Conservation (phyloP, 495 filamentous ascomycete species). For the Diplogelasinospora grovesii region DNA sequence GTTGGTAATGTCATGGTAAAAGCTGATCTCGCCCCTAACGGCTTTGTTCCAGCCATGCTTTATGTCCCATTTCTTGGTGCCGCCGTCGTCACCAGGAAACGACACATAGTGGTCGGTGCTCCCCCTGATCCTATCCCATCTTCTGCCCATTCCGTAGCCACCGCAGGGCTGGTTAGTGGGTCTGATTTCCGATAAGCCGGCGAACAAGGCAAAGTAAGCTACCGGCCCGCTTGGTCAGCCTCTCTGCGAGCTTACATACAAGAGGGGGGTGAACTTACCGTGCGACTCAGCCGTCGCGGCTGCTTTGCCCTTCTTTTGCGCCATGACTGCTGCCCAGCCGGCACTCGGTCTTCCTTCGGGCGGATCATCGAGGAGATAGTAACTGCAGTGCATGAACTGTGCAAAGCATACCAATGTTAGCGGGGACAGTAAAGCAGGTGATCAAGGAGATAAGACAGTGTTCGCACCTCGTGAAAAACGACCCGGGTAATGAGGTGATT, state of each 20-base stretch:
- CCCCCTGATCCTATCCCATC: constrained; percentile 1
- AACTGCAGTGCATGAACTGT: constrained; percentile 5
- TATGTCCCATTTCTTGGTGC: too few species aligned
- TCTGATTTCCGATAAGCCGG: constrained; percentile 2
- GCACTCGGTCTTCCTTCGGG: neutral
- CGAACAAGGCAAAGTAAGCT: constrained; percentile 4
- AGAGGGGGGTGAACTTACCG: too few species aligned
- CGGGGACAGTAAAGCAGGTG: too few species aligned
- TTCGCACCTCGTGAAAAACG: constrained; percentile 2
- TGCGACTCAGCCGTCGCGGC: constrained; percentile 3
- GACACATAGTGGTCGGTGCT: neutral
- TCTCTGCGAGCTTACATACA: neutral
- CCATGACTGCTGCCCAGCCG: constrained; percentile 6
- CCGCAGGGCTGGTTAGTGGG: neutral
- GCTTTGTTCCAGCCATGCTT: too few species aligned
- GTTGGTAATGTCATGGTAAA: too few species aligned
- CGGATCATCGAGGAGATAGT: constrained; percentile 4
- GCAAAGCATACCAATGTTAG: too few species aligned
- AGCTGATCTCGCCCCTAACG: too few species aligned
- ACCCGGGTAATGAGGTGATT: neutral
- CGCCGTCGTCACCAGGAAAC: too few species aligned
- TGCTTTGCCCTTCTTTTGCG: neutral
- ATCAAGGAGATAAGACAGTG: neutral
- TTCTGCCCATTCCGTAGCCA: neutral
- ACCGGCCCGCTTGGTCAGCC: neutral